Evolutionary conservation across 176 grass and related monocot genomes (phyloP).

Genomic region (Otatea glauca): DNA sequence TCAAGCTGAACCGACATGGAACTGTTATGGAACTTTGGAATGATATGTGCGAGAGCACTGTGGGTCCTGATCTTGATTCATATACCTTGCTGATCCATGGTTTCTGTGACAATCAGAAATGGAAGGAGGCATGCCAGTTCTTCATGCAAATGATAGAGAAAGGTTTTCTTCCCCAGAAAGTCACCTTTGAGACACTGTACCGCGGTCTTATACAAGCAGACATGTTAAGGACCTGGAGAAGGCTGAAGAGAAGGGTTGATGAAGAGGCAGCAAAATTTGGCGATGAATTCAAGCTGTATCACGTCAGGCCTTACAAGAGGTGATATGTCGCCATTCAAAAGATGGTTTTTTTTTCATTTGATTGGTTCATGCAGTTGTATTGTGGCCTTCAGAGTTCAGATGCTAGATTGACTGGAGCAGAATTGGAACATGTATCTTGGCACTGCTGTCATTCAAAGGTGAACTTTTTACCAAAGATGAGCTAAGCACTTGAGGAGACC

Average conservation of each 20-base stretch:
- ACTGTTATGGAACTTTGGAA: conserved; percentile 72
- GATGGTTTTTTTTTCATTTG: not conserved
- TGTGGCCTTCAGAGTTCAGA: not conserved
- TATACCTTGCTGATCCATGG: conserved; percentile 89
- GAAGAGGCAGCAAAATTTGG: conserved; percentile 89
- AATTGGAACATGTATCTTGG: not conserved
- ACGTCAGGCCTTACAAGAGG: conserved; percentile 89
- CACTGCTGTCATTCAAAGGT: not conserved
- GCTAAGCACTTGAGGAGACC: not conserved
- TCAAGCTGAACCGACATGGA: conserved; percentile 60
- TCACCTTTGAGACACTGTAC: conserved; percentile 88
- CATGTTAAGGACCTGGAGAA: conserved; percentile 93
- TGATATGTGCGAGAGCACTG: conserved; percentile 68
- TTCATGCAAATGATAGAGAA: conserved; percentile 99
- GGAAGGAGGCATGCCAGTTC: conserved; percentile 90
- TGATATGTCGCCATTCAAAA: conserved; percentile 34
- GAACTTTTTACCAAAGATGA: not conserved
- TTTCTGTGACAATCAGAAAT: conserved; percentile 71
- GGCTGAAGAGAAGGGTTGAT: conserved; percentile 85
- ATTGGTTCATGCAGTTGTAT: conserved; percentile 6
- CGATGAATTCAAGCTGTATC: conserved; percentile 73
- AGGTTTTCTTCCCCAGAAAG: conserved; percentile 89
- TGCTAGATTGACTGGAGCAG: not conserved
- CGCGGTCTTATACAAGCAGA: conserved; percentile 86
- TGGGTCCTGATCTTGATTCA: conserved; percentile 90